A percentile compares a stretch with the other conserved stretches of the same genome.
Evolutionary conservation across 179 eudicot species (phyloP).

Genomic region (Heliamphora ciliata): DNA sequence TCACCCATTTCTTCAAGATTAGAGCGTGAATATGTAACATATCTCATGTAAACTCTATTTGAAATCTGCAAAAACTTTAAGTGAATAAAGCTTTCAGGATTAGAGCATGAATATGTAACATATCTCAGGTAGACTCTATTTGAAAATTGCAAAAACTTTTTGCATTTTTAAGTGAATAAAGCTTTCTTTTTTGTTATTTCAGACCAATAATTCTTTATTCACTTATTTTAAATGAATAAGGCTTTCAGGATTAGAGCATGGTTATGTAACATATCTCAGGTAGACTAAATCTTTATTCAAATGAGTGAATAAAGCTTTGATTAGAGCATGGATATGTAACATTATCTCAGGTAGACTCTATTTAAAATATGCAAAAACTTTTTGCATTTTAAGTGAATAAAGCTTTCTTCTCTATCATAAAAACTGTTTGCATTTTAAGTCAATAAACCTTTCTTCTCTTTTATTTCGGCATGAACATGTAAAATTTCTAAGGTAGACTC

Average conservation of each 20-base stretch:
- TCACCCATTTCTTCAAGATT: not conserved
- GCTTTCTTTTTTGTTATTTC: not conserved
- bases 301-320: too few relatives aligned
- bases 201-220: too few relatives aligned
- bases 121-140: not conserved
- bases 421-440: not conserved
- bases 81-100: not conserved
- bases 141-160: not conserved
- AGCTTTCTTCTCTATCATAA: not conserved
- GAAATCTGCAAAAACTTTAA: not conserved
- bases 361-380: not conserved
- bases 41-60: not conserved
- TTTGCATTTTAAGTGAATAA: not conserved
- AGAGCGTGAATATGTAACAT: not conserved
- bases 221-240: too few relatives aligned
- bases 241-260: too few relatives aligned
- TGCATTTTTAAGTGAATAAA: not conserved
- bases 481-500: too few relatives aligned
- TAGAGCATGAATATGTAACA: not conserved
- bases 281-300: too few relatives aligned
- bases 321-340: not conserved
- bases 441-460: not conserved
- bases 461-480: not conserved
- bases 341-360: not conserved
- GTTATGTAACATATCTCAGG: too few relatives aligned